These are phyloP conservation scores for Torrubiellomyces zombiae DNA, from an alignment of 2,329 filamentous ascomycete species.

Conservation along the genomic window DNA sequence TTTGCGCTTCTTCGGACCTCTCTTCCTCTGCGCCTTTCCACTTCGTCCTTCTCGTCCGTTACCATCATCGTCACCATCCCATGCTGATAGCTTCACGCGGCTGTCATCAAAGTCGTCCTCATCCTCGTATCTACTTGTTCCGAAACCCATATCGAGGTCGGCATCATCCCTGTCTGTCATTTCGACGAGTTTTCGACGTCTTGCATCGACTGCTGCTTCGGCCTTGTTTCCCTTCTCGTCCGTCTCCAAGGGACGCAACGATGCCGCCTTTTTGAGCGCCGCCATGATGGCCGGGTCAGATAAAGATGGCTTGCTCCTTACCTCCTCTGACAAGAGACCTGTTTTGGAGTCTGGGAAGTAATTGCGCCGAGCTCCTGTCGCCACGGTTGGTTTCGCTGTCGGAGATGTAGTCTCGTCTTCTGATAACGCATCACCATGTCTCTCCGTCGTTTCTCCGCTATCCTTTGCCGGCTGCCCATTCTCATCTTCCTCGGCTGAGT, in stretches of 20 bases:
- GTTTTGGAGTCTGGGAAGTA: constrained; percentile 47
- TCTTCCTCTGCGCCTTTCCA: constrained; percentile 44
- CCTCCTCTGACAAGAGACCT: constrained; percentile 34
- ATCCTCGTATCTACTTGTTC: constrained; percentile 71
- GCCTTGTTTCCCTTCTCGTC: constrained; percentile 22
- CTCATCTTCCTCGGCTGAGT: constrained; percentile 26
- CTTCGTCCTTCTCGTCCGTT: constrained; percentile 23
- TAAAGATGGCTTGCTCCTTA: constrained; percentile 36
- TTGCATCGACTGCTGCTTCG: constrained; percentile 36
- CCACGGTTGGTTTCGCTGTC: neutral
- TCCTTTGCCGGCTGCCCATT: too few species aligned
- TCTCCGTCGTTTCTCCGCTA: too few species aligned
- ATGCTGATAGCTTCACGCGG: constrained; percentile 51
- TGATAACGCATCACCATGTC: constrained; percentile 5
- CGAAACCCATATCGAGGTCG: constrained; percentile 91
- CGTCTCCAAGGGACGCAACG: constrained; percentile 33
- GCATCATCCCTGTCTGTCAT: constrained; percentile 65
- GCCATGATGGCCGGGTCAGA: constrained; percentile 66
- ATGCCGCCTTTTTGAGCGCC: constrained; percentile 70
- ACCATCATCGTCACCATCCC: constrained; percentile 38
- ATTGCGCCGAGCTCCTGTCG: constrained; percentile 22
- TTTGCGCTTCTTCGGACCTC: constrained; percentile 58
- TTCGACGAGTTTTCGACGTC: constrained; percentile 58
- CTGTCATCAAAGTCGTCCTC: constrained; percentile 64
- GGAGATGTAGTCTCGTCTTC: constrained; percentile 8